These are phyloP conservation scores for Dictyostelium intermedium DNA, from an alignment of 78 protist species.

Conservation along the genomic window DNA sequence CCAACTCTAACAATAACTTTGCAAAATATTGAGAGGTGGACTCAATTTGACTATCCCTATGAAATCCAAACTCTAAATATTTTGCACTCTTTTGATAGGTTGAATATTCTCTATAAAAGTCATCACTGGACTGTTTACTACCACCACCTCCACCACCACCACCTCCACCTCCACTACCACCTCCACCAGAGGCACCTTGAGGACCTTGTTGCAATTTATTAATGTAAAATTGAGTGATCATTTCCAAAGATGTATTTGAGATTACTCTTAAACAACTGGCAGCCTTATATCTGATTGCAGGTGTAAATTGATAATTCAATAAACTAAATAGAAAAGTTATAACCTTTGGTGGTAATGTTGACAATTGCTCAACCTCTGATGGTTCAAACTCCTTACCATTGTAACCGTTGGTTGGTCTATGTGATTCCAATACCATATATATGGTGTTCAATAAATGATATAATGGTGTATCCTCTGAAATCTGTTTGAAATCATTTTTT, in stretches of 20 bases:
- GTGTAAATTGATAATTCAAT: slow-evolving; percentile 9
- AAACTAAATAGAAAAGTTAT: slow-evolving; percentile 40
- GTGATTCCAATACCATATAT: slow-evolving; percentile 31
- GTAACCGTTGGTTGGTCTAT: not conserved
- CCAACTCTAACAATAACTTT: slow-evolving; percentile 54
- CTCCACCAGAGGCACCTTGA: not conserved
- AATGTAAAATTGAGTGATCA: slow-evolving; percentile 12
- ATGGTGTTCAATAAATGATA: slow-evolving; percentile 41
- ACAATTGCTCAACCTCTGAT: slow-evolving; percentile 7
- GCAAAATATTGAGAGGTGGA: slow-evolving; percentile 53
- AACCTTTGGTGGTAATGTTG: slow-evolving; percentile 40
- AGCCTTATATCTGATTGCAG: slow-evolving; percentile 29
- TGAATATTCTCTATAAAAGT: slow-evolving; percentile 66
- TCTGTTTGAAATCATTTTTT: not conserved
- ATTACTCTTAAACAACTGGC: slow-evolving; percentile 49
- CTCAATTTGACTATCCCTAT: slow-evolving; percentile 18
- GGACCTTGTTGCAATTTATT: slow-evolving; percentile 16
- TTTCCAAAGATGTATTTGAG: slow-evolving; percentile 2
- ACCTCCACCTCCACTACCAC: not conserved
- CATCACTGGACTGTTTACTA: slow-evolving; percentile 22
- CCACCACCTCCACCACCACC: not conserved
- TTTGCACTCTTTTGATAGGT: slow-evolving; percentile 30
- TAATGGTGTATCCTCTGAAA: slow-evolving; percentile 58
- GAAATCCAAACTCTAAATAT: slow-evolving; percentile 58
- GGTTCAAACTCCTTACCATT: not conserved